phyloP scores from a whole-genome alignment of 768 basidiomycete genomes.

The Myochromella boudieri region DNA sequence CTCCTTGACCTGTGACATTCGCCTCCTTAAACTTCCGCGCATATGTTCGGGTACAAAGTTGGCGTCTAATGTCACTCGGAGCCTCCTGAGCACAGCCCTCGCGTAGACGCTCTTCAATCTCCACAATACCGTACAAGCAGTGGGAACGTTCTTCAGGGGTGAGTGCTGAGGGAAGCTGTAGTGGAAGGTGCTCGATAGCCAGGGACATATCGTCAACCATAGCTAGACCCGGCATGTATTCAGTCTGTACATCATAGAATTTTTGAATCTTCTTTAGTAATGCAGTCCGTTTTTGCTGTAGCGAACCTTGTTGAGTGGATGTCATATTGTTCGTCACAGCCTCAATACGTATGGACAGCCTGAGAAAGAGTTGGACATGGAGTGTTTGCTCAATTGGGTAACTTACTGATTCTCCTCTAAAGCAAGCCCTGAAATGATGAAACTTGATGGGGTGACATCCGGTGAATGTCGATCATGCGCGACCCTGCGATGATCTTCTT shows the following conservation, averaged over 20 bases:
- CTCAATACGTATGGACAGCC: not conserved
- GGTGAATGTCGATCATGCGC: too few relatives aligned
- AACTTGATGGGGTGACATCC: too few relatives aligned
- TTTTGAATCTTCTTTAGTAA: slow-evolving; percentile 4
- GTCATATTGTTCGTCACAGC: not conserved
- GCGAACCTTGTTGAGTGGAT: not conserved
- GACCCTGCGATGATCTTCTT: too few relatives aligned
- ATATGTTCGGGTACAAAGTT: slow-evolving; percentile 2
- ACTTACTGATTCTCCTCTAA: not conserved
- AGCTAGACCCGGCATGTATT: slow-evolving; percentile 9
- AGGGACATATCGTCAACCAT: not conserved
- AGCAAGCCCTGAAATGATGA: too few relatives aligned
- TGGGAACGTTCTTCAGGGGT: not conserved
- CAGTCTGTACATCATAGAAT: slow-evolving; percentile 7
- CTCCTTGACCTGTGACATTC: too few relatives aligned
- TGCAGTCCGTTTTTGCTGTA: not conserved
- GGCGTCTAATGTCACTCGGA: slow-evolving; percentile 7
- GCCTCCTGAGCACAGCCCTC: not conserved
- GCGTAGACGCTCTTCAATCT: not conserved
- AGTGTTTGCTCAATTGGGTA: too few relatives aligned
- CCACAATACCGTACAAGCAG: slow-evolving; percentile 1
- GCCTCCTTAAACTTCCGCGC: slow-evolving; percentile 1
- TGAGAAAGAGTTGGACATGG: too few relatives aligned
- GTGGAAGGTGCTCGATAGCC: not conserved
- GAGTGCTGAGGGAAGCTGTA: not conserved